Percentiles rank a stretch among this genome's conserved stretches.
Conservation (phyloP, 345 rosid species). For the Arabis hirsuta region DNA sequence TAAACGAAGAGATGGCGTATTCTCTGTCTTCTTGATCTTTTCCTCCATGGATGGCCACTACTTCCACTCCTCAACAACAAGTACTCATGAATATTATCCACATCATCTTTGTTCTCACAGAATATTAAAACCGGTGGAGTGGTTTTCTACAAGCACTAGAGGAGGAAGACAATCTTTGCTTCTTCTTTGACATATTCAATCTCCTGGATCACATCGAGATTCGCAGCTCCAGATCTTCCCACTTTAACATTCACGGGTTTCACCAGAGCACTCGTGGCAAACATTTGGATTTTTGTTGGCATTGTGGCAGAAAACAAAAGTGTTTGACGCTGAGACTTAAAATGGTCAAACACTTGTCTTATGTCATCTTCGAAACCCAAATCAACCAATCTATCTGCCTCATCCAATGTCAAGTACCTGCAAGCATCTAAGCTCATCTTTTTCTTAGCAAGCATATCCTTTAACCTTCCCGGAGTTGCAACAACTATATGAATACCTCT, state of each 20-base stretch:
- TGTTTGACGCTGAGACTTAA: conserved; percentile 80
- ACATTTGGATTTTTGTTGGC: conserved; percentile 79
- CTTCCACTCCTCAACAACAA: conserved; percentile 81
- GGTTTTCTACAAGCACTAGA: conserved; percentile 79
- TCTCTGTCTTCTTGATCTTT: conserved; percentile 88
- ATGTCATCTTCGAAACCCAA: conserved; percentile 70
- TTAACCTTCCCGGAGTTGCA: conserved; percentile 72
- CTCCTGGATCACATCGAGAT: conserved; percentile 63
- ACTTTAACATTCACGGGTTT: conserved; percentile 77
- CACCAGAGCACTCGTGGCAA: conserved; percentile 75
- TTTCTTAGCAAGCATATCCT: conserved; percentile 83
- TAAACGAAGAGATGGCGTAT: conserved; percentile 68
- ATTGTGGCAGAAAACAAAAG: conserved; percentile 83
- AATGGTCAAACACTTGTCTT: conserved; percentile 52
- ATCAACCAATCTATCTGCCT: conserved; percentile 87
- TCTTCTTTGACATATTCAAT: conserved; percentile 75
- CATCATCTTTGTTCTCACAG: no score
- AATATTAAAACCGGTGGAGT: conserved; percentile 53
- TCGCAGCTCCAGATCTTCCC: conserved; percentile 63
- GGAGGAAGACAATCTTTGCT: conserved; percentile 49
- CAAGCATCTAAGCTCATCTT: conserved; percentile 76
- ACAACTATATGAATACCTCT: conserved; percentile 50
- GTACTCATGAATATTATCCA: conserved; percentile 74
- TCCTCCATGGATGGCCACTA: conserved; percentile 79
- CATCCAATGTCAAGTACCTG: conserved; percentile 83